phyloP scores from a whole-genome alignment of 2,329 filamentous ascomycete species.

The Microdochium trichocladiopsis region DNA sequence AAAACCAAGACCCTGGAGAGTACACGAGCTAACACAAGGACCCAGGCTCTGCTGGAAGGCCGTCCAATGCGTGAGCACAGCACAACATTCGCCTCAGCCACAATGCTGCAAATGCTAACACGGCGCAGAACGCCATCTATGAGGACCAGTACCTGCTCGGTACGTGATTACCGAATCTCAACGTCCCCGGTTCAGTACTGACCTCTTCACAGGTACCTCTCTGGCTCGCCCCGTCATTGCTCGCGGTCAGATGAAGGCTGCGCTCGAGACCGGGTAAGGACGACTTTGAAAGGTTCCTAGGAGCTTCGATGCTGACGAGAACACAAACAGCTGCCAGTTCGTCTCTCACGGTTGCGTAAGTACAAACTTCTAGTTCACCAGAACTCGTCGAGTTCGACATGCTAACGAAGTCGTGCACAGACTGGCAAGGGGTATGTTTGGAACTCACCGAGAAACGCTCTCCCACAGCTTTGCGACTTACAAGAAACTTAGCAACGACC shows the following conservation, averaged over 20 bases:
- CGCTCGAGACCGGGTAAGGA: constrained; percentile 18
- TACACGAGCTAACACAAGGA: constrained; percentile 23
- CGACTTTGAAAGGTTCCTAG: neutral
- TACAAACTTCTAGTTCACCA: constrained; percentile 16
- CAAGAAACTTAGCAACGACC: neutral
- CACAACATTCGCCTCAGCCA: neutral
- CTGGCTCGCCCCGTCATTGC: constrained; percentile 67
- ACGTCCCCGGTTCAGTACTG: constrained; percentile 1
- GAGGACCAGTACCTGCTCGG: constrained; percentile 51
- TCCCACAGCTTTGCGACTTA: no score
- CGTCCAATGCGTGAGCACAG: neutral
- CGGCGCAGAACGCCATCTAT: constrained; percentile 49
- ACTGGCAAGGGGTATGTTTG: neutral
- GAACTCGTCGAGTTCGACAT: constrained; percentile 19
- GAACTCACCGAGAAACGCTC: neutral
- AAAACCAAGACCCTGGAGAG: constrained; percentile 8
- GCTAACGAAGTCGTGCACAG: constrained; percentile 32
- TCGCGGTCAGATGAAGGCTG: constrained; percentile 56
- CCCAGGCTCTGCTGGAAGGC: constrained; percentile 6
- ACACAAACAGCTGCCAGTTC: constrained; percentile 43
- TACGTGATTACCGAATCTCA: constrained; percentile 13
- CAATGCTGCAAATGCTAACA: neutral
- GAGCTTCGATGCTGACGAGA: constrained; percentile 20
- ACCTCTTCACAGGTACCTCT: constrained; percentile 41
- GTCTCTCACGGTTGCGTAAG: constrained; percentile 45